phyloP scores from a whole-genome alignment of 148 eudicot species.

The Rhododendron griersonianum region DNA sequence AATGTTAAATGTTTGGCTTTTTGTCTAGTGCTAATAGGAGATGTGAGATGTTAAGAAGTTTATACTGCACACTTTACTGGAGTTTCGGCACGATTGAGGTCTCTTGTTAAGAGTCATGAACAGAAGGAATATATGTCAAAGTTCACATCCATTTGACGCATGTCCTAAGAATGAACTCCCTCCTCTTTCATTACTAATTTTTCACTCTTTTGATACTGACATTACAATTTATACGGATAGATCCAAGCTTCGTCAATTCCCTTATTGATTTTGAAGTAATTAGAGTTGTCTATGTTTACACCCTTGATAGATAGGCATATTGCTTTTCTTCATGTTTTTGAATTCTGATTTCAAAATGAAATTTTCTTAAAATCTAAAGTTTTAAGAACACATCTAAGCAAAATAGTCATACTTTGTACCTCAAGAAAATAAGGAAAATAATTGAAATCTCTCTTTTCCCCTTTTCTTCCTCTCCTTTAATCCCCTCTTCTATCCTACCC shows the following conservation, averaged over 20 bases:
- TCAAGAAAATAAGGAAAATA: neutral
- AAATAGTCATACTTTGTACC: neutral
- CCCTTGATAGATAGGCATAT: neutral
- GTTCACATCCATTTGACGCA: slow-evolving; percentile 24
- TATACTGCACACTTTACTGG: neutral
- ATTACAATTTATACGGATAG: neutral
- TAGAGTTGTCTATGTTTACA: neutral
- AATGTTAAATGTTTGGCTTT: neutral
- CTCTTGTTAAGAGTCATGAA: slow-evolving; percentile 16
- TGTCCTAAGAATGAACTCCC: slow-evolving; percentile 21
- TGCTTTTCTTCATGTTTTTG: neutral
- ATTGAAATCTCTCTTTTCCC: neutral
- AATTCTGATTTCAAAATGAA: neutral
- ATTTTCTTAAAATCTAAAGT: neutral
- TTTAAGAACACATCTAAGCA: neutral
- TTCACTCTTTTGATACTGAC: neutral
- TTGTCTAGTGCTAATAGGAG: neutral
- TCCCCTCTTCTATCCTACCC: neutral
- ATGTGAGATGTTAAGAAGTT: neutral
- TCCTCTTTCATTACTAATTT: neutral
- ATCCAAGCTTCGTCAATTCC: neutral
- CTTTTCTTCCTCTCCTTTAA: neutral
- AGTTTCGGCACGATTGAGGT: neutral
- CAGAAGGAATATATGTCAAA: slow-evolving; percentile 29
- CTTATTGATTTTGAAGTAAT: neutral